Conservation (phyloP, 495 filamentous ascomycete genomes). For the Pseudomonodictys pantanalensis region DNA sequence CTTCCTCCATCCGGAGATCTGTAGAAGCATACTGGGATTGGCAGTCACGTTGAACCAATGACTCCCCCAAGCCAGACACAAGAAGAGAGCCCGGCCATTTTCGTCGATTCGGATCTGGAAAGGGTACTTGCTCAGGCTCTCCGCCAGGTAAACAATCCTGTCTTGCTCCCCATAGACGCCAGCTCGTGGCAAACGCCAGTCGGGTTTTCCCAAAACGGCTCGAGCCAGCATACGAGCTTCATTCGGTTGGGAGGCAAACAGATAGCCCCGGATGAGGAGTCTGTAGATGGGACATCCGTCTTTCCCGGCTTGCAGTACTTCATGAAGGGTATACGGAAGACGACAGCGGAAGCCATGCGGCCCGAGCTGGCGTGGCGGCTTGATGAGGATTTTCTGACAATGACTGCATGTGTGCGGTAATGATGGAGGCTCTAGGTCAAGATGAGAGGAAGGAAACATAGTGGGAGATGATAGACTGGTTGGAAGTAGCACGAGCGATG, state of each 20-base stretch:
- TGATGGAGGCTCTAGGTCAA: too few species aligned
- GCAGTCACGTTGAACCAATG: slow-evolving; percentile 6
- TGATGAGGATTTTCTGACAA: too few species aligned
- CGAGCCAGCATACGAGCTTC: background rate
- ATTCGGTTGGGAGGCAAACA: background rate
- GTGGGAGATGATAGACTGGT: too few species aligned
- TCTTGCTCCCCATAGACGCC: background rate
- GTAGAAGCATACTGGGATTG: background rate
- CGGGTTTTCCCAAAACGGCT: background rate
- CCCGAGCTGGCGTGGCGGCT: too few species aligned
- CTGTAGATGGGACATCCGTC: background rate
- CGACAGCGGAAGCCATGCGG: too few species aligned
- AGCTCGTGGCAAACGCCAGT: background rate
- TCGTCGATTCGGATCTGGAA: slow-evolving; percentile 2
- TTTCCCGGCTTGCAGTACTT: background rate
- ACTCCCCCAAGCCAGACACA: background rate
- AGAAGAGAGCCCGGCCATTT: background rate
- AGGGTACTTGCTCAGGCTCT: background rate
- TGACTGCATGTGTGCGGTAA: too few species aligned
- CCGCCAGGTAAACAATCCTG: background rate
- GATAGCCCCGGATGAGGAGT: background rate
- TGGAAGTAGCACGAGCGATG: too few species aligned
- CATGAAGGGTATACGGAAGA: too few species aligned
- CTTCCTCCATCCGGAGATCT: background rate
- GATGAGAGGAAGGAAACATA: too few species aligned